Conservation (phyloP, 768 basidiomycete species). For the Mycena filopes region DNA sequence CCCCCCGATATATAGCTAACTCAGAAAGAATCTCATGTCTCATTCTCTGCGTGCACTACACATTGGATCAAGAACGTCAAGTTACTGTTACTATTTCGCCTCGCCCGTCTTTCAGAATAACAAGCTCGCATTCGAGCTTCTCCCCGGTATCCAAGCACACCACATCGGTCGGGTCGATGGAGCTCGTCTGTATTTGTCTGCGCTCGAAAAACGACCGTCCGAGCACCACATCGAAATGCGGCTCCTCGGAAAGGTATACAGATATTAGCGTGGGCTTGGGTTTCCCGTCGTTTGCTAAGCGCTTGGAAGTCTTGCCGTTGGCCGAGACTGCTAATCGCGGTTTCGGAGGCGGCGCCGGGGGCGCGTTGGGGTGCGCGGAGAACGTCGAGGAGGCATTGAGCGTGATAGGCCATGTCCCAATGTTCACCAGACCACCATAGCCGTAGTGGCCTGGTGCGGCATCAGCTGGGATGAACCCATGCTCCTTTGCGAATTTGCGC, state of each 20-base stretch:
- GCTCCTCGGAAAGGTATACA: slow-evolving; percentile 93
- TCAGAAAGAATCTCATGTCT: slow-evolving; percentile 26
- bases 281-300: slow-evolving; percentile 26
- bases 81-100: slow-evolving; percentile 93
- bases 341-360: slow-evolving; percentile 34
- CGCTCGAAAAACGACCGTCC: slow-evolving; percentile 88
- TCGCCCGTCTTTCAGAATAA: slow-evolving; percentile 90
- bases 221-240: slow-evolving; percentile 95
- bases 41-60: background rate
- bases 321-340: slow-evolving; percentile 13
- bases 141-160: slow-evolving; percentile 94
- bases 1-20: slow-evolving; percentile 34
- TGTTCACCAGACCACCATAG: slow-evolving; percentile 89
- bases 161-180: slow-evolving; percentile 88
- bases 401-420: slow-evolving; percentile 90
- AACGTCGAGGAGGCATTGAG: slow-evolving; percentile 57
- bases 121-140: slow-evolving; percentile 90
- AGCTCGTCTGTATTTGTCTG: slow-evolving; percentile 83
- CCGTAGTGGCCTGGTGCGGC: slow-evolving; percentile 92
- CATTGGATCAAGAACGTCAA: slow-evolving; percentile 37
- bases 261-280: slow-evolving; percentile 58
- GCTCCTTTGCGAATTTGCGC: slow-evolving; percentile 87
- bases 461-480: slow-evolving; percentile 89
- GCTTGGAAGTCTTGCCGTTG: slow-evolving; percentile 25
- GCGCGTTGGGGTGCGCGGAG: slow-evolving; percentile 41